Conservation (phyloP, 2,329 filamentous ascomycete species). For the Ploettnerulaceae sp. region DNA sequence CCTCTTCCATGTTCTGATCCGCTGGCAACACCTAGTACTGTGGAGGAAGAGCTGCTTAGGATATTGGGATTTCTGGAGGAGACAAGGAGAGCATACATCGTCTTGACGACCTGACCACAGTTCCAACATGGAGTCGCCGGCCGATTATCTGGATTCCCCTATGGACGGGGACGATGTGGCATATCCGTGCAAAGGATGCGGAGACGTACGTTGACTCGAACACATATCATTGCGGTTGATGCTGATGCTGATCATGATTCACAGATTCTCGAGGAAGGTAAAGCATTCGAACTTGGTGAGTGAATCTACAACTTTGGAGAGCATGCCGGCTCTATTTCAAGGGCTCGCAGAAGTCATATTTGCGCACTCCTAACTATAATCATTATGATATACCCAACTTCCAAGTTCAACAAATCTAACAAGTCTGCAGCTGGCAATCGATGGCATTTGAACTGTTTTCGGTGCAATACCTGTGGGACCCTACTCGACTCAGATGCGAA, state of each 20-base stretch:
- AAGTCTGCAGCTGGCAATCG: slow-evolving; percentile 71
- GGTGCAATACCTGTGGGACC: slow-evolving; percentile 91
- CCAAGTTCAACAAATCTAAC: slow-evolving; percentile 23
- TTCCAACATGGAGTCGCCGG: slow-evolving; percentile 49
- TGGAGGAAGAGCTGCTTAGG: slow-evolving; percentile 24
- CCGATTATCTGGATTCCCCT: slow-evolving; percentile 48
- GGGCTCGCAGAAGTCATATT: not conserved
- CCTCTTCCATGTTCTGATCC: slow-evolving; percentile 26
- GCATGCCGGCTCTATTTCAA: not conserved
- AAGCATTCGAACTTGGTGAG: slow-evolving; percentile 93
- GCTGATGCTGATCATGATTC: slow-evolving; percentile 25
- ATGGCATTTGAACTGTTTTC: slow-evolving; percentile 99
- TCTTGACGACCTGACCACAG: slow-evolving; percentile 11
- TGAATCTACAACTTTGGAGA: slow-evolving; percentile 16
- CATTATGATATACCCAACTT: slow-evolving; percentile 3
- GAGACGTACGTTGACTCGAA: slow-evolving; percentile 60
- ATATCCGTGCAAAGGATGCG: slow-evolving; percentile 89
- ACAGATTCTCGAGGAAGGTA: slow-evolving; percentile 95
- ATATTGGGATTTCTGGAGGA: not conserved
- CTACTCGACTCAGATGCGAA: slow-evolving; percentile 98
- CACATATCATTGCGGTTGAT: slow-evolving; percentile 12
- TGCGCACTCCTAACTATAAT: not conserved
- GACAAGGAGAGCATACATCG: slow-evolving; percentile 16
- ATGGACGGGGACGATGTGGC: slow-evolving; percentile 69
- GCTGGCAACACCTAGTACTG: slow-evolving; percentile 18